Conservation (phyloP, 1,284 basidiomycete genomes). For the Rhizoctonia solani region DNA sequence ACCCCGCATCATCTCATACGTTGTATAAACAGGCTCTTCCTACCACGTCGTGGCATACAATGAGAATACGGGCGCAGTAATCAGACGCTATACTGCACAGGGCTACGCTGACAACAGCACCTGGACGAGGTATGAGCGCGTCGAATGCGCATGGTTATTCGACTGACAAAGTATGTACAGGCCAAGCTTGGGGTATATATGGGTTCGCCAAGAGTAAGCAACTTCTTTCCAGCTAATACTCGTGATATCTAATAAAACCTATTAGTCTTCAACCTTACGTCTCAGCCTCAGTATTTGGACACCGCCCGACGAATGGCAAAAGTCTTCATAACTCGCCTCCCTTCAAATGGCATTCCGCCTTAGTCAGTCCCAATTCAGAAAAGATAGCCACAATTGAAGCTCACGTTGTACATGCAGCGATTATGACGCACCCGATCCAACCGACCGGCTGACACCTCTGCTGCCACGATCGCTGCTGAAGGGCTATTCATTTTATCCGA, state of each 20-base stretch:
- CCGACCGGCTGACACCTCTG: constrained; percentile 65
- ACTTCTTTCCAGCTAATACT: constrained; percentile 5
- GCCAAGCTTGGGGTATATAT: constrained; percentile 71
- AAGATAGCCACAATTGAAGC: constrained; percentile 1
- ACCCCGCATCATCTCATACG: not conserved
- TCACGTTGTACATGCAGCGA: constrained; percentile 55
- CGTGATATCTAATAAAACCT: not conserved
- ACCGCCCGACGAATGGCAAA: constrained; percentile 60
- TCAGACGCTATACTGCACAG: constrained; percentile 59
- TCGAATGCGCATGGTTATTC: not conserved
- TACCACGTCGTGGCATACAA: constrained; percentile 73
- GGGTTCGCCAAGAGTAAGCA: constrained; percentile 69
- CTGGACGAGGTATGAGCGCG: constrained; percentile 54
- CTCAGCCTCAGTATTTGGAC: constrained; percentile 55
- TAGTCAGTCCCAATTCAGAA: constrained; percentile 51
- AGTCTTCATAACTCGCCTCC: constrained; percentile 62
- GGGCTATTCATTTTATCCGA: constrained; percentile 61
- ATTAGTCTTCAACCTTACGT: constrained; percentile 63
- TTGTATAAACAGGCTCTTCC: constrained; percentile 55
- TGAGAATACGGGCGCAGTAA: constrained; percentile 61
- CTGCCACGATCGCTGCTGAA: constrained; percentile 61
- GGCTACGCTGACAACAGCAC: constrained; percentile 67
- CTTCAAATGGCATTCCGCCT: constrained; percentile 56
- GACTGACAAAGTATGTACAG: no score
- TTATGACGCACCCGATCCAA: constrained; percentile 64